Base-by-base conservation (phyloP, 805 yeast genomes). In the Komagataella pseudopastoris region DNA sequence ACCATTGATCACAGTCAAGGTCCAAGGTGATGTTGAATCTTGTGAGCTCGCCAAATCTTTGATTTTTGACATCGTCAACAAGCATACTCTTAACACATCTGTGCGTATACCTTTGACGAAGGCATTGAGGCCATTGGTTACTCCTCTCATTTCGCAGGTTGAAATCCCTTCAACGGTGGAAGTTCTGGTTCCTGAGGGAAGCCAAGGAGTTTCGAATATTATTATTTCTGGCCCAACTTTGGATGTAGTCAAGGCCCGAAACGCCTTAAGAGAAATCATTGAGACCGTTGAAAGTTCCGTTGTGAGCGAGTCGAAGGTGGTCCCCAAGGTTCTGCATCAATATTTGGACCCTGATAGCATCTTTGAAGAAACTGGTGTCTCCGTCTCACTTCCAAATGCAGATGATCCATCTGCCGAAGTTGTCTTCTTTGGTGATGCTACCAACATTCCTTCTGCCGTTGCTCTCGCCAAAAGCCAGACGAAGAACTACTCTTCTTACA, bases 1-100 rank as follows among this genome's bases (percentile, higher is more conserved):
- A 44, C 78, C 72, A 49, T 63, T 77, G n/a, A 73, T 85, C 36
- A 70, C 72, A 39, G 83, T 90, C 51, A 68, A 80, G 23, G 71
- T 90, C 52, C 84, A 79, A 54, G 98, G 97, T 68, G 95, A 89
- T 62, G 75, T 78, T 54, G 95, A 86, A 63, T 89, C 96, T 51
- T 85, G 86, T 58, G 76, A 74, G 56, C 74, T 75, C 49, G 96
- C 97, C 30, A 83, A 83, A 61, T 64, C 69, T 43, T 79, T 74
- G 62, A 88, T 91, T 56, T 58, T 78, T 60, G 79, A 77, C 18
- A 85, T 89, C 59, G 95, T 89, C 49, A 75, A 78, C 60, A 86
- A 85, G 60, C 82, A 85, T 59, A 83, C 88, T 51, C 83, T 81
- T 60, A 71, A 68, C 57, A 68, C 82, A 52, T 67, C 76, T 7